phyloP scores from a whole-genome alignment of 129 eudicot species.

The Arctium lappa region DNA sequence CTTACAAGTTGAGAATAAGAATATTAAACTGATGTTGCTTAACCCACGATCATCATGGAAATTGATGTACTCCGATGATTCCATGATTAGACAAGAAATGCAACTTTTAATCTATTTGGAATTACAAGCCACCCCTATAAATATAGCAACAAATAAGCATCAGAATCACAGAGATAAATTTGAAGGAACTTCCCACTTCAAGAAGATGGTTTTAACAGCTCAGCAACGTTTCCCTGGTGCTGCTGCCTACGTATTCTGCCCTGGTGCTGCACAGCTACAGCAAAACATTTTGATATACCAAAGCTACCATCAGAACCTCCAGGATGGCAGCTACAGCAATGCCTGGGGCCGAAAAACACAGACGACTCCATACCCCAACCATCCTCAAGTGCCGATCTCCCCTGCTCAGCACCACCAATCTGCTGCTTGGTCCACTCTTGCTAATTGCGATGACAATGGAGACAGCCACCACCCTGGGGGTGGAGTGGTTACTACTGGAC shows the following conservation, averaged over 20 bases:
- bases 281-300: constrained; percentile 15
- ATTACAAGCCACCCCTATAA: constrained; percentile 16
- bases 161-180: not conserved
- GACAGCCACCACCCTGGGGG: not conserved
- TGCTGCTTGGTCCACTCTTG: not conserved
- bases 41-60: not conserved
- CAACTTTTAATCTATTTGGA: constrained; percentile 13
- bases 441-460: constrained; percentile 15
- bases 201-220: constrained; percentile 26
- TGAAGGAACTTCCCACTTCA: not conserved
- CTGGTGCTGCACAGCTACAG: constrained; percentile 14
- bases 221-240: not conserved
- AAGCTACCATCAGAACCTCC: not conserved
- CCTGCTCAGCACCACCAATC: not conserved
- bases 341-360: too few relatives aligned
- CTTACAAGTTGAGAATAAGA: not conserved
- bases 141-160: constrained; percentile 3
- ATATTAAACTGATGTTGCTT: not conserved
- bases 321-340: not conserved
- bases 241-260: not conserved
- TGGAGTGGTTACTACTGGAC: not conserved
- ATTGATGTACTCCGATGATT: not conserved
- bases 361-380: too few relatives aligned
- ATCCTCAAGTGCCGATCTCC: too few relatives aligned
- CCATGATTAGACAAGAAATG: constrained; percentile 25